Evolutionary conservation across 2,329 filamentous ascomycete species (phyloP).

Genomic region (Aureobasidium pullulans): DNA sequence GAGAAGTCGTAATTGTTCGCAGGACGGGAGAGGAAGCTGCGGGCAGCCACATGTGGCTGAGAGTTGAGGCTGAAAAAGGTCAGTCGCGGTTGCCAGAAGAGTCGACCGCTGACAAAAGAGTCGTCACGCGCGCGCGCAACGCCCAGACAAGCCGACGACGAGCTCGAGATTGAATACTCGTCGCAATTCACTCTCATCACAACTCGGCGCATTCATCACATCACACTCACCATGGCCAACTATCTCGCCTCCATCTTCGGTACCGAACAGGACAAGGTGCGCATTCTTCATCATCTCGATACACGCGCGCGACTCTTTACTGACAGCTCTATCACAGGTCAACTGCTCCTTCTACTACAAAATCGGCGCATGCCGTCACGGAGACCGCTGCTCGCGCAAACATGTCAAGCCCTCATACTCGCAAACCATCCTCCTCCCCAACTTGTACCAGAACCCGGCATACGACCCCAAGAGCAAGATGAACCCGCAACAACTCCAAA

Average conservation of each 20-base stretch:
- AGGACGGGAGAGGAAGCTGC: not conserved
- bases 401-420: constrained; percentile 98
- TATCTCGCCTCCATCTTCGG: constrained; percentile 99
- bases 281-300: not conserved
- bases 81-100: not conserved
- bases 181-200: not conserved
- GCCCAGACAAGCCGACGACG: not conserved
- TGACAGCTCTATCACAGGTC: constrained; percentile 41
- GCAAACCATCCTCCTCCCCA: constrained; percentile 95
- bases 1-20: too few species aligned
- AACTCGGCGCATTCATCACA: not conserved
- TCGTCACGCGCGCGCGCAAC: constrained; percentile 11
- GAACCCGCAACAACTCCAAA: constrained; percentile 91
- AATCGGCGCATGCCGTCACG: constrained; percentile 96
- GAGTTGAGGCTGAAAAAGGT: not conserved
- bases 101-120: constrained; percentile 12
- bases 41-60: not conserved
- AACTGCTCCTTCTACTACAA: constrained; percentile 99
- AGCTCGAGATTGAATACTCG: not conserved
- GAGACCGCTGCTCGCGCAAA: constrained; percentile 95
- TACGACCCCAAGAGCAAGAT: constrained; percentile 97
- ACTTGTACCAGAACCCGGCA: constrained; percentile 97
- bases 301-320: not conserved
- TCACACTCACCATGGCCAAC: constrained; percentile 65
- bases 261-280: constrained; percentile 83